Evolutionary conservation across 768 basidiomycete genomes (phyloP).

Genomic region (Termitomyces sp.): DNA sequence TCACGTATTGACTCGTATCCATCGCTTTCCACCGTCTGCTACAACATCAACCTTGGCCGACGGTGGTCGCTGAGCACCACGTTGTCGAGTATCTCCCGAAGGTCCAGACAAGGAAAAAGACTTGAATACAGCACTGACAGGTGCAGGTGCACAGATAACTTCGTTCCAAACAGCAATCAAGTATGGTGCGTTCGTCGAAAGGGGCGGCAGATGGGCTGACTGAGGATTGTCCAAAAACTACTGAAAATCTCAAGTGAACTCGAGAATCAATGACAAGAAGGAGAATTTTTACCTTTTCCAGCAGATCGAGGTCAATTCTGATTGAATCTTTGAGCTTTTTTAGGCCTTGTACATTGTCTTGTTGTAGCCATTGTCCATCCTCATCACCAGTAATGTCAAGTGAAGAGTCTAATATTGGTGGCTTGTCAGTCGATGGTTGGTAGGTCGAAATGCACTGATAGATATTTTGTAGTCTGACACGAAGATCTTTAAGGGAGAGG

Average conservation of each 20-base stretch:
- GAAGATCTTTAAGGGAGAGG: slow-evolving; percentile 27
- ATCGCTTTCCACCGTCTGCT: slow-evolving; percentile 64
- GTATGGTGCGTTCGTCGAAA: slow-evolving; percentile 78
- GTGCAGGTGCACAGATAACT: slow-evolving; percentile 52
- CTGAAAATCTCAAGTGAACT: slow-evolving; percentile 27
- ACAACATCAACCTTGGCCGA: slow-evolving; percentile 79
- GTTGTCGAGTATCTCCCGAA: slow-evolving; percentile 14
- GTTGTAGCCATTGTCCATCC: slow-evolving; percentile 37
- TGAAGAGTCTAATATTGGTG: slow-evolving; percentile 44
- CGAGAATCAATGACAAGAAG: neutral
- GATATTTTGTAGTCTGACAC: slow-evolving; percentile 25
- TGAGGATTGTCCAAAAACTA: slow-evolving; percentile 57
- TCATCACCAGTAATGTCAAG: slow-evolving; percentile 27
- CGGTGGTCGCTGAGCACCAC: slow-evolving; percentile 20
- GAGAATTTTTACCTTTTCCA: slow-evolving; percentile 35
- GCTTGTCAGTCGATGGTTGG: slow-evolving; percentile 30
- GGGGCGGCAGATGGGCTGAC: slow-evolving; percentile 39
- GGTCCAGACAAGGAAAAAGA: slow-evolving; percentile 31
- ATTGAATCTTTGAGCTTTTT: slow-evolving; percentile 42
- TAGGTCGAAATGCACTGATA: slow-evolving; percentile 32
- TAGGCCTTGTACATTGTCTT: slow-evolving; percentile 38
- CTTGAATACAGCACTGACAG: slow-evolving; percentile 56
- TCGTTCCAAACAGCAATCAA: slow-evolving; percentile 82
- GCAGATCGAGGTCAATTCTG: slow-evolving; percentile 37
- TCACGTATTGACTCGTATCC: slow-evolving; percentile 89